Conservation (phyloP, 2,329 filamentous ascomycete genomes). For the Apiospora hydei region DNA sequence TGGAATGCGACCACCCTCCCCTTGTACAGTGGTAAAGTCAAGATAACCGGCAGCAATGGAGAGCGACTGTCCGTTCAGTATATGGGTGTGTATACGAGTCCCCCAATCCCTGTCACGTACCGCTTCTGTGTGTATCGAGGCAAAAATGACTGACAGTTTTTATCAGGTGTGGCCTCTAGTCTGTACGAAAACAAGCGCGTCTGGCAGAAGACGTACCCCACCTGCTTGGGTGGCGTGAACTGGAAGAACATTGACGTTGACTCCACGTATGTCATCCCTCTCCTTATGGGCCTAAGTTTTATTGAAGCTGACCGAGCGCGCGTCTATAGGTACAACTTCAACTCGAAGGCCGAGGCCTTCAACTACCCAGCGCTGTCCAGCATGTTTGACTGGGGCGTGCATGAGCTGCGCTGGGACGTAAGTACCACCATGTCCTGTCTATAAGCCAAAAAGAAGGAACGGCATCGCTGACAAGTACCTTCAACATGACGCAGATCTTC, state of each 20-base stretch:
- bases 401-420: conserved; percentile 25
- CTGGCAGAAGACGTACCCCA: not conserved
- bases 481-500: not conserved
- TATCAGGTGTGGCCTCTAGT: not conserved
- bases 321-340: conserved; percentile 23
- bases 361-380: not conserved
- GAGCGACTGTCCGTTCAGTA: conserved; percentile 53
- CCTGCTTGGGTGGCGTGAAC: not conserved
- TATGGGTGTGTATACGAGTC: conserved; percentile 30
- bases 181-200: conserved; percentile 17
- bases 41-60: conserved; percentile 48
- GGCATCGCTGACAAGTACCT: not conserved
- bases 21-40: conserved; percentile 53
- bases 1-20: conserved; percentile 44
- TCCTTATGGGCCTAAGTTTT: too few species aligned
- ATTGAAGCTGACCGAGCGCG: too few species aligned
- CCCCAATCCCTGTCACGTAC: too few species aligned
- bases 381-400: conserved; percentile 24
- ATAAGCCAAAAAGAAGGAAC: too few species aligned
- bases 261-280: not conserved
- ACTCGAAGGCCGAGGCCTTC: not conserved
- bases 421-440: not conserved
- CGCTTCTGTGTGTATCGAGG: too few species aligned
- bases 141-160: not conserved
- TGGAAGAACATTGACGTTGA: not conserved